Percentiles rank a stretch among this genome's conserved stretches.
Conservation (phyloP, 177 flowering plant species). For the Vitis hybrid region DNA sequence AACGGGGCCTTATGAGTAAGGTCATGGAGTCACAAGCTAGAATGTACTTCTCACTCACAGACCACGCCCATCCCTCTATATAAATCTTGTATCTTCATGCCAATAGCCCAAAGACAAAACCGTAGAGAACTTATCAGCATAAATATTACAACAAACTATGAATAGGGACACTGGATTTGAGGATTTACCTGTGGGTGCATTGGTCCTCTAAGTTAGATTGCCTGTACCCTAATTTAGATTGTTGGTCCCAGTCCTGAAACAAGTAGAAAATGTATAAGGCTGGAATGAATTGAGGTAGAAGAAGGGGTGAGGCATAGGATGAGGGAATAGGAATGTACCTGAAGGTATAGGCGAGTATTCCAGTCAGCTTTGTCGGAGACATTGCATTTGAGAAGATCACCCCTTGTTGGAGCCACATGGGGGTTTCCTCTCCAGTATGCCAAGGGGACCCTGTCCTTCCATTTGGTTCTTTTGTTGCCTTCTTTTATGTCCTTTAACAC, state of each 20-base stretch:
- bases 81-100: conserved; percentile 32
- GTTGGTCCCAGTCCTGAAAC: conserved; percentile 35
- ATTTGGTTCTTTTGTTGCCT: conserved; percentile 39
- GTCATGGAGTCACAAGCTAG: conserved; percentile 45
- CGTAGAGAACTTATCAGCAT: conserved; percentile 10
- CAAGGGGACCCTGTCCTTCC: conserved; percentile 48
- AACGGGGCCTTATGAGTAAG: conserved; percentile 28
- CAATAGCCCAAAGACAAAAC: no score
- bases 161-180: no score
- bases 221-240: conserved; percentile 30
- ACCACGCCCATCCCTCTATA: conserved; percentile 50
- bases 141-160: not conserved
- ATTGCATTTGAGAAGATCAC: no score
- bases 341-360: not conserved
- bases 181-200: conserved; percentile 39
- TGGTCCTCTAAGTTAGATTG: conserved; percentile 38
- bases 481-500: conserved; percentile 30
- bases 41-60: conserved; percentile 48
- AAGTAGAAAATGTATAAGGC: not conserved
- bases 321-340: conserved; percentile 17
- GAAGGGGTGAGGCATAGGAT: not conserved
- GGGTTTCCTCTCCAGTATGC: conserved; percentile 14
- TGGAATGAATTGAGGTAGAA: not conserved
- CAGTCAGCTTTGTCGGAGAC: no score
- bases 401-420: no score